A percentile compares a stretch with the other conserved stretches of the same genome.
Conservation (phyloP, 352 stramenopile species). For the Pythium phragmitis region DNA sequence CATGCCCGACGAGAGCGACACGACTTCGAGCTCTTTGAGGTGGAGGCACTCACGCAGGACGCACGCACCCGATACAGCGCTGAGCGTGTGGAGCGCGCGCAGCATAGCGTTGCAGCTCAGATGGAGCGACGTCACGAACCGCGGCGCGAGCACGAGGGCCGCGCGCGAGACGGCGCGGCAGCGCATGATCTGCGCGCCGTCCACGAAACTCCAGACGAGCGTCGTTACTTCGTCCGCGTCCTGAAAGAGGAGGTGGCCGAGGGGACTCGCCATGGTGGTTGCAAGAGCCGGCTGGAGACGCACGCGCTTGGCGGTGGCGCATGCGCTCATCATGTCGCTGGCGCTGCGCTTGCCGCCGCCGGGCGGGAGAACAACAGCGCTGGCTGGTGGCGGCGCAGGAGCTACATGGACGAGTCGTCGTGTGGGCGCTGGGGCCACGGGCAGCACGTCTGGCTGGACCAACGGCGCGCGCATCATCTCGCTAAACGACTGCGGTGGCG, state of each 20-base stretch:
- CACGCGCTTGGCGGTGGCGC: constrained; percentile 2
- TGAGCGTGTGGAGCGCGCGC: constrained; percentile 46
- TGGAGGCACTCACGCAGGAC: constrained; percentile 66
- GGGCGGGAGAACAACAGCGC: neutral
- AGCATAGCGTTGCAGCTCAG: constrained; percentile 80
- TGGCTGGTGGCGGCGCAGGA: neutral
- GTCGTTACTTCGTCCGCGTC: constrained; percentile 67
- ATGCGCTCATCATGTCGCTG: constrained; percentile 13
- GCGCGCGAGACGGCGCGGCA: constrained; percentile 53
- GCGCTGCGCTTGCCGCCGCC: constrained; percentile 14
- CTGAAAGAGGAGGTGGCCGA: constrained; percentile 59
- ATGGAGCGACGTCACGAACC: constrained; percentile 72
- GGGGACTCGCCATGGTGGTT: neutral
- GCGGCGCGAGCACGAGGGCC: constrained; percentile 41
- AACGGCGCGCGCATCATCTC: constrained; percentile 23
- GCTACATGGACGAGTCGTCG: neutral
- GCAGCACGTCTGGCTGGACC: constrained; percentile 2
- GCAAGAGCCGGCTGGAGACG: neutral
- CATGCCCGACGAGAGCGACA: constrained; percentile 79
- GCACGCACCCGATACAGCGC: constrained; percentile 22
- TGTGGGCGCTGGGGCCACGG: neutral
- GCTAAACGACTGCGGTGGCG: constrained; percentile 14
- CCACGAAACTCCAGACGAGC: constrained; percentile 78
- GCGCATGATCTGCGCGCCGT: constrained; percentile 77
- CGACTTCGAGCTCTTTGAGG: constrained; percentile 69